phyloP scores from a whole-genome alignment of 306 rosid species.

The Cicer judaicum region DNA sequence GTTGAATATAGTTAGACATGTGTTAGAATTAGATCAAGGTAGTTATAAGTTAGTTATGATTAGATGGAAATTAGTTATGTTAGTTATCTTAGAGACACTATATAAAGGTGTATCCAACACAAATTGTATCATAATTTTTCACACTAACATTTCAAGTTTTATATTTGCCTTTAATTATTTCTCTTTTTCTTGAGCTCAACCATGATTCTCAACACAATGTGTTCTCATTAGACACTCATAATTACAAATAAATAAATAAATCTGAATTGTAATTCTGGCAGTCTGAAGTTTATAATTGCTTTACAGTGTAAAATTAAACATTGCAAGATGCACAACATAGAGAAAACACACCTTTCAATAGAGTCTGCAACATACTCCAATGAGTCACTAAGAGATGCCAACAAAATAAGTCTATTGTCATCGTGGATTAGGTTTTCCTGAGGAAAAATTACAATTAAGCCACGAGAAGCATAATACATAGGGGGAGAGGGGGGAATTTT shows the following conservation, averaged over 20 bases:
- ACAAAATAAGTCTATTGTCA: slow-evolving; percentile 91
- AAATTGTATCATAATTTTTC: too few relatives aligned
- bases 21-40: too few relatives aligned
- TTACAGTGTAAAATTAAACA: slow-evolving; percentile 31
- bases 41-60: too few relatives aligned
- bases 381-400: slow-evolving; percentile 98
- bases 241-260: neutral
- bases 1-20: too few relatives aligned
- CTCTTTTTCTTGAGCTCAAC: too few relatives aligned
- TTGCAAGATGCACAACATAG: slow-evolving; percentile 28
- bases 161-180: too few relatives aligned
- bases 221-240: too few relatives aligned
- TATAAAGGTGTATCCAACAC: too few relatives aligned
- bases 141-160: too few relatives aligned
- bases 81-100: too few relatives aligned
- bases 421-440: slow-evolving; percentile 97
- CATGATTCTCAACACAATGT: too few relatives aligned
- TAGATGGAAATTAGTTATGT: too few relatives aligned
- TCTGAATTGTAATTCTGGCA: slow-evolving; percentile 8
- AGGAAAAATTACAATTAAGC: slow-evolving; percentile 37
- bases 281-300: slow-evolving; percentile 29
- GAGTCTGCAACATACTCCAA: slow-evolving; percentile 97
- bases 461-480: slow-evolving; percentile 38
- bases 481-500: slow-evolving; percentile 10
- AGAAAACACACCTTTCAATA: slow-evolving; percentile 82